These are phyloP conservation scores for Tephrocybe sp. DNA, from an alignment of 768 basidiomycete genomes.

Conservation along the genomic window DNA sequence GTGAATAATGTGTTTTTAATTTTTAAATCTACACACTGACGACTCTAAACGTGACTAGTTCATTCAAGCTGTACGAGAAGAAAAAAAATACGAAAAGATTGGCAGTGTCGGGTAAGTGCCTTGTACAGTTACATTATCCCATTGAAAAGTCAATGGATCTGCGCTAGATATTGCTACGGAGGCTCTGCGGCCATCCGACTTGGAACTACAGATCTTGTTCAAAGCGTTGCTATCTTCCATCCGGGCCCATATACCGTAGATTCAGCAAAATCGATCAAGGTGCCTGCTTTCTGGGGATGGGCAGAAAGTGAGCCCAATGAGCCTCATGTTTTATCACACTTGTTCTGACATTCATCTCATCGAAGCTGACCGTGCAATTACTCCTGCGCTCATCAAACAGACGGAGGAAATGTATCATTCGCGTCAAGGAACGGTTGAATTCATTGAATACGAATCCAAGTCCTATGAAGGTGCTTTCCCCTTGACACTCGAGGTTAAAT, in stretches of 20 bases:
- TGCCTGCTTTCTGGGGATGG: conserved; percentile 19
- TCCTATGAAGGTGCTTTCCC: conserved; percentile 15
- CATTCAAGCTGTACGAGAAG: conserved; percentile 27
- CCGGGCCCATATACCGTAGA: conserved; percentile 14
- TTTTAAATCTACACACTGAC: background rate
- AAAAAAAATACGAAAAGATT: conserved; percentile 35
- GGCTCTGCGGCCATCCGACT: conserved; percentile 13
- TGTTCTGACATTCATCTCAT: background rate
- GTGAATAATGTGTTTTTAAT: conserved; percentile 3
- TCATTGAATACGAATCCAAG: conserved; percentile 20
- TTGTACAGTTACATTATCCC: background rate
- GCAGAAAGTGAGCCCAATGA: conserved; percentile 12
- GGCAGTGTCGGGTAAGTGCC: conserved; percentile 33
- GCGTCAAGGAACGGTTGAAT: conserved; percentile 15
- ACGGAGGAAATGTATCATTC: conserved; percentile 17
- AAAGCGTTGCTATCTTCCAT: conserved; percentile 18
- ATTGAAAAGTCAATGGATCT: background rate
- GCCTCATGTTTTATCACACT: conserved; percentile 6
- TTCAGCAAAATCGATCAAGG: conserved; percentile 17
- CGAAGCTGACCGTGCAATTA: conserved; percentile 2
- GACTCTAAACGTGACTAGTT: conserved; percentile 22
- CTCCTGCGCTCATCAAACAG: background rate
- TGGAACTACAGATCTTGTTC: conserved; percentile 14
- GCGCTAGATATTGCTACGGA: conserved; percentile 20
- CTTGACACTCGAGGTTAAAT: background rate